A percentile compares a stretch with the other conserved stretches of the same genome.
Conservation (phyloP, 2,329 filamentous ascomycete species). For the Hirsutella thompsonii region DNA sequence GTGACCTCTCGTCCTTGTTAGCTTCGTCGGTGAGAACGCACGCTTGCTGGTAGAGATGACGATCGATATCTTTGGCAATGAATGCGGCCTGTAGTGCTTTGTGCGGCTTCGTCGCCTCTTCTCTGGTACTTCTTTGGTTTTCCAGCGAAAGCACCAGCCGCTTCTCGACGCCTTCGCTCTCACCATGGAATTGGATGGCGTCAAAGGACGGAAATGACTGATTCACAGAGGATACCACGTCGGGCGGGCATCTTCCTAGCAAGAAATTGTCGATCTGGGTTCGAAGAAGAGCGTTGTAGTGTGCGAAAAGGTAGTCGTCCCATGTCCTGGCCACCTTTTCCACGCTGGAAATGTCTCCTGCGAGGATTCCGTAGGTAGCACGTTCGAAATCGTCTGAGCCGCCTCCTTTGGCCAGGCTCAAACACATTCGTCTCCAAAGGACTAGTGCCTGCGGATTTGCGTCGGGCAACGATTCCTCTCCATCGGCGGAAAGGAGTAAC, state of each 20-base stretch:
- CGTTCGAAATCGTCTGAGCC: constrained; percentile 67
- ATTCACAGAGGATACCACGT: constrained; percentile 37
- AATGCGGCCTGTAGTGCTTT: constrained; percentile 69
- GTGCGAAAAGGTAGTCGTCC: constrained; percentile 78
- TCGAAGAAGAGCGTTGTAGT: constrained; percentile 76
- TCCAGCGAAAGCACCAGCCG: constrained; percentile 50
- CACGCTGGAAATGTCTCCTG: constrained; percentile 69
- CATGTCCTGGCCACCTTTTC: constrained; percentile 64
- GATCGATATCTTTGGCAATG: constrained; percentile 48
- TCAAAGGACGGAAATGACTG: constrained; percentile 53
- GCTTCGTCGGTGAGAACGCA: constrained; percentile 18
- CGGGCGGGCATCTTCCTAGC: constrained; percentile 38
- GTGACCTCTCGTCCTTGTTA: constrained; percentile 10
- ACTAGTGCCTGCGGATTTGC: constrained; percentile 30
- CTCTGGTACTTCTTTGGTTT: constrained; percentile 37
- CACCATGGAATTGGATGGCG: constrained; percentile 48
- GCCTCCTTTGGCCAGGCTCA: constrained; percentile 54
- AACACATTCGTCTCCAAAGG: constrained; percentile 73
- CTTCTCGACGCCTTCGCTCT: constrained; percentile 36
- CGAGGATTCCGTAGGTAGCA: constrained; percentile 83
- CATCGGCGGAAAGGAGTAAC: constrained; percentile 42
- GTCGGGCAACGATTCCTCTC: constrained; percentile 25
- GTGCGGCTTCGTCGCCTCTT: constrained; percentile 50
- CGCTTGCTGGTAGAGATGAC: constrained; percentile 48
- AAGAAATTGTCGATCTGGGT: constrained; percentile 68